These are phyloP conservation scores for Gillenia trifoliata DNA, from an alignment of 306 rosid species.

Conservation along the genomic window DNA sequence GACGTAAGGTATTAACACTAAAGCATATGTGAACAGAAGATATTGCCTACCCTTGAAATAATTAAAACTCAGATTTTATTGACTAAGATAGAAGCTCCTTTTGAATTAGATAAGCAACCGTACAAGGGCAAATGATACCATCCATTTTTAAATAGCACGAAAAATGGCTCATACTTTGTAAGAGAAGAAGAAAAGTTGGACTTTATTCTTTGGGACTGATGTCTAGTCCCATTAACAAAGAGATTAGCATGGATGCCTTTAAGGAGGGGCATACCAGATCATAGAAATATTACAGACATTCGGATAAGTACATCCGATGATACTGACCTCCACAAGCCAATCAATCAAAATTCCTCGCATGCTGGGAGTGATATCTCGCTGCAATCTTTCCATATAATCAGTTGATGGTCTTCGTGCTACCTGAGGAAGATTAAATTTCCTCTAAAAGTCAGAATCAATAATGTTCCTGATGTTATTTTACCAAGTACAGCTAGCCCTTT, in stretches of 20 bases:
- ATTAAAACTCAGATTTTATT: conserved; percentile 5
- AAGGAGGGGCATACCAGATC: neutral
- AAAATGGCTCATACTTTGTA: neutral
- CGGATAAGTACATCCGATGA: neutral
- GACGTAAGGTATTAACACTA: conserved; percentile 3
- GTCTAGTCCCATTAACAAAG: neutral
- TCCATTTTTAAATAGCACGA: neutral
- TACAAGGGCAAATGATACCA: neutral
- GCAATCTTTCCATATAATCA: conserved; percentile 66
- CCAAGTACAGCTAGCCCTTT: neutral
- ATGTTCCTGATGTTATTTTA: neutral
- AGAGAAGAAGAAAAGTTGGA: neutral
- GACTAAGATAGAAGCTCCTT: neutral
- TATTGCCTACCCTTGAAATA: neutral
- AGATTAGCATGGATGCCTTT: neutral
- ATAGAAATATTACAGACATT: neutral
- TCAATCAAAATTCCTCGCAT: conserved; percentile 82
- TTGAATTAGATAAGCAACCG: neutral
- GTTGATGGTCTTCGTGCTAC: conserved; percentile 54
- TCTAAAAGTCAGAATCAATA: conserved; percentile 14
- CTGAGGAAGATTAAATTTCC: conserved; percentile 33
- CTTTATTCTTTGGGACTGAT: neutral
- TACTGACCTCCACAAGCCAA: conserved; percentile 91
- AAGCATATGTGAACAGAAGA: neutral
- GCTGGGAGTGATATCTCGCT: conserved; percentile 61